Conservation (phyloP, 257 asterid genomes). For the Solanum infundibuliforme region DNA sequence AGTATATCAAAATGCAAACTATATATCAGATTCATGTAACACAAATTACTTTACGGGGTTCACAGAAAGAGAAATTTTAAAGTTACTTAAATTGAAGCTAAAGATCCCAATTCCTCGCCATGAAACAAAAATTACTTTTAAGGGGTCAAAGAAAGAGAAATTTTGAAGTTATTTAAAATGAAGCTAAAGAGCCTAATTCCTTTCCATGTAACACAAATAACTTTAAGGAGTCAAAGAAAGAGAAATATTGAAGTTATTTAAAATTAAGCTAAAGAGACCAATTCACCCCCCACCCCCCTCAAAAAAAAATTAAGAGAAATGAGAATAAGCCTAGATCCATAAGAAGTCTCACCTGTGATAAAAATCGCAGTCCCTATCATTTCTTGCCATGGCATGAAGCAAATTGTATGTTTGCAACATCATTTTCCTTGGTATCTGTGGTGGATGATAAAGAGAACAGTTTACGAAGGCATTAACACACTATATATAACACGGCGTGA, state of each 20-base stretch:
- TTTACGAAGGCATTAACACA: neutral
- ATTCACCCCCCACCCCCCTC: neutral
- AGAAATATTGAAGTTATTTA: neutral
- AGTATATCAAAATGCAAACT: neutral
- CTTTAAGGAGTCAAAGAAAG: neutral
- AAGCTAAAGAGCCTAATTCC: neutral
- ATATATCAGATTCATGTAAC: neutral
- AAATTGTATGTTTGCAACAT: slow-evolving; percentile 88
- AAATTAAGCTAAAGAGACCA: neutral
- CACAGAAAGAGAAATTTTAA: neutral
- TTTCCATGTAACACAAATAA: neutral
- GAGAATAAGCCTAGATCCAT: neutral
- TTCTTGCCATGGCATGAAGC: slow-evolving; percentile 72
- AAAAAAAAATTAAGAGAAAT: neutral
- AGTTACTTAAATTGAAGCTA: neutral
- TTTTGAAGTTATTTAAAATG: neutral
- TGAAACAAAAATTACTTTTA: neutral
- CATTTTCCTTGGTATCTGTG: slow-evolving; percentile 94
- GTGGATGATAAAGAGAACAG: slow-evolving; percentile 4
- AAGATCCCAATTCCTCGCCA: neutral
- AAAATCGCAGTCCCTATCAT: slow-evolving; percentile 92
- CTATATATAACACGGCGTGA: neutral
- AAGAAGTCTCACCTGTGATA: slow-evolving; percentile 62
- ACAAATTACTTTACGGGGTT: neutral
- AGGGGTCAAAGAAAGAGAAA: neutral